A percentile compares a stretch with the other conserved stretches of the same genome.
Evolutionary conservation across 2,329 filamentous ascomycete genomes (phyloP).

Genomic region (Tolypocladium ophioglossoides): DNA sequence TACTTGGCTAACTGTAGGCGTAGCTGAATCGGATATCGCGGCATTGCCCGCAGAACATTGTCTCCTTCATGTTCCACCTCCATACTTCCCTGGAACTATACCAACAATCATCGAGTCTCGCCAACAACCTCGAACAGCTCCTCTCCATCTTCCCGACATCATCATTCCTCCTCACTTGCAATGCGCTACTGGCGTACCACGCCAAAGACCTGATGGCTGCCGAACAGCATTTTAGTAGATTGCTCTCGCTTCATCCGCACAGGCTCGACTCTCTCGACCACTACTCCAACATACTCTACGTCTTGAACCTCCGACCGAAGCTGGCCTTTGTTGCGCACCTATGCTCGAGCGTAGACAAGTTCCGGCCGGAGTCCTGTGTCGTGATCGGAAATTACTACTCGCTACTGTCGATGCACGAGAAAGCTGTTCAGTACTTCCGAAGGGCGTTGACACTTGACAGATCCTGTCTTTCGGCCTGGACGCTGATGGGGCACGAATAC

Average conservation of each 20-base stretch:
- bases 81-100: constrained; percentile 88
- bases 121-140: constrained; percentile 65
- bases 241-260: constrained; percentile 64
- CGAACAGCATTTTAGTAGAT: constrained; percentile 61
- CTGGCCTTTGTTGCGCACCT: constrained; percentile 87
- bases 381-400: constrained; percentile 98
- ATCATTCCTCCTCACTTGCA: constrained; percentile 82
- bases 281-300: constrained; percentile 95
- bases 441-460: constrained; percentile 84
- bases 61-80: constrained; percentile 89
- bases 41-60: constrained; percentile 77
- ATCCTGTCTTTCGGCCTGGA: constrained; percentile 90
- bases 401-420: constrained; percentile 87
- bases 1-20: not conserved
- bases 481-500: constrained; percentile 97
- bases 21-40: constrained; percentile 62
- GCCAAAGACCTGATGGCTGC: constrained; percentile 67
- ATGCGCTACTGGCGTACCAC: constrained; percentile 81
- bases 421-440: constrained; percentile 95
- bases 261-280: constrained; percentile 85
- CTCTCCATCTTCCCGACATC: constrained; percentile 78
- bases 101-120: constrained; percentile 67
- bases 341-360: constrained; percentile 86
- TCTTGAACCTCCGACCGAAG: constrained; percentile 78
- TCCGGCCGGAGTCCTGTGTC: constrained; percentile 92